Conservation (phyloP, 345 rosid genomes). For the Ceriops decandra region DNA sequence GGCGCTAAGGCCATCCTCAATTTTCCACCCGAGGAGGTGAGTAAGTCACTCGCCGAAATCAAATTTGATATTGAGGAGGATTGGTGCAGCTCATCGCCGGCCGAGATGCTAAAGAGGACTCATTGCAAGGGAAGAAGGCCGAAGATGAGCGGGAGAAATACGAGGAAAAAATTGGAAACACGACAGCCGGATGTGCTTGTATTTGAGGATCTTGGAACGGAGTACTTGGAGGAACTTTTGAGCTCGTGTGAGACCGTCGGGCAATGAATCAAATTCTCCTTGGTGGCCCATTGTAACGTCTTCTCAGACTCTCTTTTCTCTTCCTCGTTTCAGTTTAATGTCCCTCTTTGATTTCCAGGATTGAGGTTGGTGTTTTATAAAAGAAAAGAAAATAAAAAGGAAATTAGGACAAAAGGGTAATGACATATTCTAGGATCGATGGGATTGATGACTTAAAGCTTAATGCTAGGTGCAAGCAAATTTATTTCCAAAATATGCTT, state of each 20-base stretch:
- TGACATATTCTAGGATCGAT: too few relatives aligned
- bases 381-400: too few relatives aligned
- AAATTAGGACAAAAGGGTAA: too few relatives aligned
- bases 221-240: conserved; percentile 63
- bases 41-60: conserved; percentile 51
- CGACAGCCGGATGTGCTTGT: conserved; percentile 38
- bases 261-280: background rate
- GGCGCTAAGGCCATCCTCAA: conserved; percentile 59
- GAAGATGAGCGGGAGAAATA: conserved; percentile 25
- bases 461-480: background rate
- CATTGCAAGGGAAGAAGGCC: conserved; percentile 50
- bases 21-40: conserved; percentile 50
- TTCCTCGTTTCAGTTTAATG: background rate
- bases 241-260: conserved; percentile 20
- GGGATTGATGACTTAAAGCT: background rate
- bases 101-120: conserved; percentile 51
- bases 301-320: background rate
- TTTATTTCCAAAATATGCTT: background rate
- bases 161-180: conserved; percentile 6
- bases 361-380: too few relatives aligned
- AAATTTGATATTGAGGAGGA: conserved; percentile 45
- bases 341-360: too few relatives aligned
- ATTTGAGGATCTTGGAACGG: conserved; percentile 67
- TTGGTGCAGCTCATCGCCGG: conserved; percentile 43
- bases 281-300: background rate